Evolutionary conservation across 2,329 filamentous ascomycete species (phyloP), one percentile per base, ranked within the genome.

Genomic region (Nothopassalora personata): DNA sequence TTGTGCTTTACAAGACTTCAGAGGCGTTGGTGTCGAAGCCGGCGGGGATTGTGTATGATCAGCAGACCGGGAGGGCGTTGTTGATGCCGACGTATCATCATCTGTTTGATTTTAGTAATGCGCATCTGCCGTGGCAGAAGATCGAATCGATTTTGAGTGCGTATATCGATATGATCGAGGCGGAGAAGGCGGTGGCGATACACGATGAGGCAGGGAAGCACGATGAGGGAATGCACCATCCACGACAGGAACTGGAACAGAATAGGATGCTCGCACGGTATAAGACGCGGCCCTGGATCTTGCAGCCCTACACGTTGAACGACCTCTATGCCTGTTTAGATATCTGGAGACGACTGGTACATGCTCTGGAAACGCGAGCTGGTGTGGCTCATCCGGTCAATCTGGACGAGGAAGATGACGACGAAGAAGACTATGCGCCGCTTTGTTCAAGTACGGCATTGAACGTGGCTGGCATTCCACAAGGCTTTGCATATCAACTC

Each of bases 31-130:
- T 71, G 28, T 68, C 60, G 15, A 65, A 71, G 54, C 67, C 69
- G 9, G 68, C 67, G 8, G 70, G 70, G 6, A 64, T 72, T 30
- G 67, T 72, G 53, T 70, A 63, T 34, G 70, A 72, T 50, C 70
- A 72, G 54, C 61, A 67, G 53, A 68, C 64, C 2, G 59, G 69
- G 23, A 60, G 59, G 34, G 70, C 70, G 18, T 63, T 72, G 9
- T 60, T 71, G 54, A 72, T 72, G 70, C 70, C 70, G 9, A 71
- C 70, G 4, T 71, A 71, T 49, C 62, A 71, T 53, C 70, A 72
- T 60, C 53, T 72, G 6, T 71, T 70, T 54, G 64, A 71, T 51
- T 53, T 72, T 13, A 67, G 58, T n/a, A 65, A 68, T 54, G 34
- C 59, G 8, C 63, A 66, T n/a, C 58, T 72, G 13, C 70, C 69